Evolutionary conservation across 176 grass and related monocot species (phyloP).

Genomic region (Aegilops speltoides): DNA sequence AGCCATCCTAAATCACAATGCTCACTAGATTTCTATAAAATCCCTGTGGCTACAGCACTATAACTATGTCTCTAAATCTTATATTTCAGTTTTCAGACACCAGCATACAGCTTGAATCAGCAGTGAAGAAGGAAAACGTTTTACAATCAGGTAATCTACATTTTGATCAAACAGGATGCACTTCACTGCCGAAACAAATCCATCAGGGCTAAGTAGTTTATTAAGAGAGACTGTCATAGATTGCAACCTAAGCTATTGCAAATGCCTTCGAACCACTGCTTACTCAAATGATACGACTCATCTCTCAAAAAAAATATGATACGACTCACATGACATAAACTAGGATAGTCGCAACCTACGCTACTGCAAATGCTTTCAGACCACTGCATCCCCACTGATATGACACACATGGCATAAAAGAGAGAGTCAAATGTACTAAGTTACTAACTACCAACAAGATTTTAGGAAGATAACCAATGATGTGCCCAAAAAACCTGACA

Average conservation of each 20-base stretch:
- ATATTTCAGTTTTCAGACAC: neutral
- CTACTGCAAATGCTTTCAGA: neutral
- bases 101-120: neutral
- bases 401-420: neutral
- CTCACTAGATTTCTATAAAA: neutral
- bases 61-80: neutral
- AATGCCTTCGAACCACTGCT: neutral
- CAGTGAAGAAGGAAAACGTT: neutral
- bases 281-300: neutral
- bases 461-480: neutral
- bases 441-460: neutral
- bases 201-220: neutral
- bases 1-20: neutral
- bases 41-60: neutral
- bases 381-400: neutral
- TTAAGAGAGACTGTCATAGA: conserved; percentile 1
- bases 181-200: neutral
- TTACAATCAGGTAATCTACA: neutral
- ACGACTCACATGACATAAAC: neutral
- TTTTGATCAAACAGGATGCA: neutral
- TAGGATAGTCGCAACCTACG: neutral
- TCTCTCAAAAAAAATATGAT: neutral
- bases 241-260: neutral
- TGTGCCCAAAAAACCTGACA: neutral
- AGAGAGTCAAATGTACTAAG: neutral